Evolutionary conservation across 2,329 filamentous ascomycete species (phyloP).

Genomic region (Scedosporium boydii): DNA sequence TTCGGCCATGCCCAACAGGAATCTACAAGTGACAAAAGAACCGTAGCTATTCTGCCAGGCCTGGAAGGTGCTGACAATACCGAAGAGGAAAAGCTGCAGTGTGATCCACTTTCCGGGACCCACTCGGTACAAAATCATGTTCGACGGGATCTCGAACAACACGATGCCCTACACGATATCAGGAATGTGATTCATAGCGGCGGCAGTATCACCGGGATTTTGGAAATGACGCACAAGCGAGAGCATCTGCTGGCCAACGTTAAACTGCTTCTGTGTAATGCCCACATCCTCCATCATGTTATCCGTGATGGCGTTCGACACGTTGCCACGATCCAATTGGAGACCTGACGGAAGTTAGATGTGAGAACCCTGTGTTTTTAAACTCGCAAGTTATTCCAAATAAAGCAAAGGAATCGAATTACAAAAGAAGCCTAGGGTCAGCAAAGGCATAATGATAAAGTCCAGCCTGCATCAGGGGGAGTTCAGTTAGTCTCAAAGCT

Average conservation of each 20-base stretch:
- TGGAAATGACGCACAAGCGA: slow-evolving; percentile 19
- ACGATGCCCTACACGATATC: slow-evolving; percentile 26
- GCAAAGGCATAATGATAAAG: slow-evolving; percentile 31
- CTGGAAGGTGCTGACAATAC: slow-evolving; percentile 25
- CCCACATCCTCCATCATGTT: slow-evolving; percentile 40
- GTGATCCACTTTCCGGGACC: slow-evolving; percentile 35
- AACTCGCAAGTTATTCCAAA: slow-evolving; percentile 13
- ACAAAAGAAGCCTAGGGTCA: slow-evolving; percentile 35
- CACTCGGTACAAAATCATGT: slow-evolving; percentile 34
- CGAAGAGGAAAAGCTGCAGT: slow-evolving; percentile 10
- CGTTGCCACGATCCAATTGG: slow-evolving; percentile 21
- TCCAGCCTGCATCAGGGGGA: slow-evolving; percentile 27
- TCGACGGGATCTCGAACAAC: slow-evolving; percentile 36
- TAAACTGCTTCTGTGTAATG: slow-evolving; percentile 42
- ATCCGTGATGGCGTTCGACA: slow-evolving; percentile 37
- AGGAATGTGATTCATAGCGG: too few relatives aligned
- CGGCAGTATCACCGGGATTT: too few relatives aligned
- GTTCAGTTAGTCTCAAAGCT: neutral
- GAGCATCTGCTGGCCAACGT: slow-evolving; percentile 40
- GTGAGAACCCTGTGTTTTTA: neutral
- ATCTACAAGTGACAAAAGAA: slow-evolving; percentile 26
- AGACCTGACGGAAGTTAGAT: neutral
- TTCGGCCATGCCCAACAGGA: slow-evolving; percentile 22
- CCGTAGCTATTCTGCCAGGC: slow-evolving; percentile 23
- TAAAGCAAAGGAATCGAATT: too few relatives aligned